A percentile compares a stretch with the other conserved stretches of the same genome.
phyloP scores from a whole-genome alignment of 202 grass and related monocot species.

The Bolboschoenoplectus hybrid region DNA sequence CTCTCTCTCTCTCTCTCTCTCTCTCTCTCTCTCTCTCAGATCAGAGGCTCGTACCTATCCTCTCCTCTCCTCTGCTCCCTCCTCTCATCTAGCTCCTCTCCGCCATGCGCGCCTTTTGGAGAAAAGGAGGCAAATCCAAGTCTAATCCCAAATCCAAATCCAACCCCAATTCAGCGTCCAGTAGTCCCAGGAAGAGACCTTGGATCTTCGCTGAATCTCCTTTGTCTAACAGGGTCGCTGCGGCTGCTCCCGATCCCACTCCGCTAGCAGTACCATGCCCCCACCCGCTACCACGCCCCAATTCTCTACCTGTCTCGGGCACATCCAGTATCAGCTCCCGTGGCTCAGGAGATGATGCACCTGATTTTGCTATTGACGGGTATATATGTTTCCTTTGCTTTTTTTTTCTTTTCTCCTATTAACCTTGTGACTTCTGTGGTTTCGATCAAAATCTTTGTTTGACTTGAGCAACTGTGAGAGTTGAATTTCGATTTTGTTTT shows the following conservation, averaged over 20 bases:
- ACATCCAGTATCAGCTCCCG: conserved; percentile 56
- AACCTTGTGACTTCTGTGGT: not conserved
- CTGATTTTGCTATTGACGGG: conserved; percentile 46
- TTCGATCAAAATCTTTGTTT: not conserved
- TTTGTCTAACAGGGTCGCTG: conserved; percentile 31
- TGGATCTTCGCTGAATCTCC: conserved; percentile 27
- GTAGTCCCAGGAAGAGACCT: conserved; percentile 40
- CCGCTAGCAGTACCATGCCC: not conserved
- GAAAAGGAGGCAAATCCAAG: conserved; percentile 45
- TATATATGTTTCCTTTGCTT: conserved; percentile 36
- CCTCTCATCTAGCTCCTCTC: not conserved
- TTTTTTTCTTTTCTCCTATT: not conserved
- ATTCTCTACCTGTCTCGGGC: conserved; percentile 39
- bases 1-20: not conserved
- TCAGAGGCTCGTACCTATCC: not conserved
- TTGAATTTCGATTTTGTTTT: not conserved
- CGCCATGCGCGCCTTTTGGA: conserved; percentile 48
- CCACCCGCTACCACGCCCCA: conserved; percentile 57
- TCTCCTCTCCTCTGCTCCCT: not conserved
- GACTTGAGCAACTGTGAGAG: not conserved
- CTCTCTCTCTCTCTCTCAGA: not conserved
- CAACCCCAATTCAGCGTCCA: conserved; percentile 20
- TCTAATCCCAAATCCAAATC: conserved; percentile 32
- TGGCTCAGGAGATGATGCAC: conserved; percentile 58
- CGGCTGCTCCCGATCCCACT: conserved; percentile 24